Conservation (phyloP, 495 filamentous ascomycete genomes). For the Trichocladium antarcticum region DNA sequence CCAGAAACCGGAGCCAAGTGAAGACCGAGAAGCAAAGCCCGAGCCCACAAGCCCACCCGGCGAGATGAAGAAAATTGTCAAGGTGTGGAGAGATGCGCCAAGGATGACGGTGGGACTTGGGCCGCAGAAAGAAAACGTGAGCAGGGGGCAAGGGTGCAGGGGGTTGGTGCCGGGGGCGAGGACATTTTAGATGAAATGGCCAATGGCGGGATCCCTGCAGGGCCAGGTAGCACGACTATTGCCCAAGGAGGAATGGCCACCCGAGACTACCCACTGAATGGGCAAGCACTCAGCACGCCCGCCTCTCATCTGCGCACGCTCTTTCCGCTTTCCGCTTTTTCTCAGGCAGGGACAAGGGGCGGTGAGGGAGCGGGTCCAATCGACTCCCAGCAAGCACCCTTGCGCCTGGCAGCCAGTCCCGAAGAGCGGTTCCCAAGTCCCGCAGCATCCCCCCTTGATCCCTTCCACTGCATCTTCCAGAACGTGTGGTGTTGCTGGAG, state of each 20-base stretch:
- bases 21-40: slow-evolving; percentile 15
- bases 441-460: background rate
- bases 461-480: background rate
- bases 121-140: slow-evolving; percentile 36
- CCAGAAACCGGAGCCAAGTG: background rate
- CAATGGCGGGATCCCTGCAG: slow-evolving; percentile 28
- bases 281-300: slow-evolving; percentile 11
- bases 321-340: slow-evolving; percentile 12
- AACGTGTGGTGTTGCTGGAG: background rate
- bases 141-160: slow-evolving; percentile 12
- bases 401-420: background rate
- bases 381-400: background rate
- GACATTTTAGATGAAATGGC: slow-evolving; percentile 37
- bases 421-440: slow-evolving; percentile 4
- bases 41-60: slow-evolving; percentile 9
- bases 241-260: slow-evolving; percentile 35
- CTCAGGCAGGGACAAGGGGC: slow-evolving; percentile 24
- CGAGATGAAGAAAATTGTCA: slow-evolving; percentile 24
- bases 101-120: slow-evolving; percentile 30
- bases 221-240: slow-evolving; percentile 27
- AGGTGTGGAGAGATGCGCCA: slow-evolving; percentile 33
- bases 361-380: slow-evolving; percentile 18
- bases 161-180: slow-evolving; percentile 21
- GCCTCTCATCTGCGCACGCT: slow-evolving; percentile 5
- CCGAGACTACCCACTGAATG: slow-evolving; percentile 35